Base-by-base conservation (phyloP, 495 filamentous ascomycete species). In the Trichoderma parareesei region DNA sequence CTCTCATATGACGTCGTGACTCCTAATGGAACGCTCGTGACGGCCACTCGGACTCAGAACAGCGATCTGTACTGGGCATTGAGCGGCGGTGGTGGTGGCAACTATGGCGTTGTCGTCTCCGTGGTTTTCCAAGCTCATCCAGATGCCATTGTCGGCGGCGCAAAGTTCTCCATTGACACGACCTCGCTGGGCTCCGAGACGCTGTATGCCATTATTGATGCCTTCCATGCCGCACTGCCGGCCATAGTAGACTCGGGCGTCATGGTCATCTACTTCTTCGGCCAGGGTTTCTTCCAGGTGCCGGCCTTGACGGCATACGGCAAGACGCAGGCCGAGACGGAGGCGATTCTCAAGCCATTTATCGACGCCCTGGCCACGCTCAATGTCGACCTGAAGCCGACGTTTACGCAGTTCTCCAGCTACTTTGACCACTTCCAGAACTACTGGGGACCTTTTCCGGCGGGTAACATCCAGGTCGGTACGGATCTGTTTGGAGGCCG, bases 61-160 rank as follows among this genome's bases (percentile, higher is more conserved):
- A 62, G 72, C 0, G 86, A 88, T 38, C 76, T 88, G 2, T 88
- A 82, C 76, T 88, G 81, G 85, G 86, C 86, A 9, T 72, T 87
- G 0, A 75, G 76, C 42, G 86, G 85, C 13, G 85, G 85, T 10
- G 85, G 84, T 7, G 78, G 72, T 3, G 80, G 83, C 2, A 84
- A 78, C 33, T 87, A 77, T 41, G 85, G 77, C 5, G 78, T 85
- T 2, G 83, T 87, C 5, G 68, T 73, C n/a, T 81, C 78, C 2
- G 68, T 79, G 62, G 78, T 75, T 1, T 73, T 79, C 5, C 74
- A 72, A 57, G 74, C 75, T 11, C 71, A 74, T 64, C 70, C 73
- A 7, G 74, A 76, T 11, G 61, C 65, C 7, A 65, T 57, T 1
- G 60, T 69, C 4, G 67, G 61, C 46, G 73, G 72, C 14, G 70